These are phyloP conservation scores for Nannochloropsis oceanica DNA, from an alignment of 108 stramenopile species.

Conservation along the genomic window DNA sequence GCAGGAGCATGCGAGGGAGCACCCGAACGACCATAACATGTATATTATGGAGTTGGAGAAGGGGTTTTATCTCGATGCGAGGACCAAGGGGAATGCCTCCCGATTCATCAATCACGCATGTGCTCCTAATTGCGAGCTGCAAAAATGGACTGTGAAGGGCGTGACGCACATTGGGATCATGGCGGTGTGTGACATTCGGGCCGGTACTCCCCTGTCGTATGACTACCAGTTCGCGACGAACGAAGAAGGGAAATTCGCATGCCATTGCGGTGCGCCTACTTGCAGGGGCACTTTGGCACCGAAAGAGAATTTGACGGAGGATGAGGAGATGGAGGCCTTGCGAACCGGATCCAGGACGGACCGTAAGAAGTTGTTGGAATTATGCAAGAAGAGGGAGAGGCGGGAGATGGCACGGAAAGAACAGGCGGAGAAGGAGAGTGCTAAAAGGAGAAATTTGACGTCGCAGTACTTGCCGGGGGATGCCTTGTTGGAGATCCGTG, in stretches of 20 bases:
- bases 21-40: constrained; percentile 77
- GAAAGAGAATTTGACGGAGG: background rate
- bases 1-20: constrained; percentile 48
- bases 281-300: constrained; percentile 41
- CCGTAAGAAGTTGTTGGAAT: background rate
- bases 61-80: constrained; percentile 75
- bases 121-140: constrained; percentile 64
- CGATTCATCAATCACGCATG: constrained; percentile 83
- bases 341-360: background rate
- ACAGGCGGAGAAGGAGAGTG: background rate
- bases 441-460: background rate
- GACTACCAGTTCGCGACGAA: constrained; percentile 59
- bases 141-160: constrained; percentile 61
- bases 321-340: background rate
- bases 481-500: constrained; percentile 11
- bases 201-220: constrained; percentile 69
- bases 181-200: constrained; percentile 47
- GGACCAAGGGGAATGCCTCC: constrained; percentile 57
- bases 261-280: constrained; percentile 22
- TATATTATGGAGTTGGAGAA: constrained; percentile 72
- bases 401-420: background rate
- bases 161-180: constrained; percentile 65
- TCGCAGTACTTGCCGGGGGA: constrained; percentile 17
- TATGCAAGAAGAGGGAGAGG: background rate
- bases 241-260: constrained; percentile 24